Conservation (phyloP, 495 filamentous ascomycete genomes). For the Elasticomyces elasticus region DNA sequence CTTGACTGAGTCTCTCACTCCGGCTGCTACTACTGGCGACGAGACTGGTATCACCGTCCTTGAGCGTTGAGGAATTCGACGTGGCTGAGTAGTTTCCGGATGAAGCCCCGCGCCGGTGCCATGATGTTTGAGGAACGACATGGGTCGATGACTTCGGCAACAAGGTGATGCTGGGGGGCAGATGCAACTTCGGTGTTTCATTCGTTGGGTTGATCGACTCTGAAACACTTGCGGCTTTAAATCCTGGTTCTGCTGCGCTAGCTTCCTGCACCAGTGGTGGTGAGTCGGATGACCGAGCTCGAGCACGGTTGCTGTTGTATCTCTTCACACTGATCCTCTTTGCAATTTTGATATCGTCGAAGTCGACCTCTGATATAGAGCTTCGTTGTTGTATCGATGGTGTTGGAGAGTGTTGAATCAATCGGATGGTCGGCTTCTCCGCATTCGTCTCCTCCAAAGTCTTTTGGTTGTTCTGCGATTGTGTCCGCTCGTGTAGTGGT, state of each 20-base stretch:
- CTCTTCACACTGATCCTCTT: constrained; percentile 7
- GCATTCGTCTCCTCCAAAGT: not conserved
- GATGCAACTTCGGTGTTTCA: constrained; percentile 7
- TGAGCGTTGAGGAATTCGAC: constrained; percentile 16
- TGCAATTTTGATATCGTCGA: constrained; percentile 5
- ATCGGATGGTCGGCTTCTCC: constrained; percentile 38
- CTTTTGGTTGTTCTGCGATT: constrained; percentile 43
- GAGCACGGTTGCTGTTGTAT: not conserved
- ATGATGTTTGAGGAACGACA: constrained; percentile 12
- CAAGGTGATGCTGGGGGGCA: constrained; percentile 10
- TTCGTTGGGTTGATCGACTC: constrained; percentile 3
- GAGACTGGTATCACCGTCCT: constrained; percentile 2
- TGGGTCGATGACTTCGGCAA: constrained; percentile 5
- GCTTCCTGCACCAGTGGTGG: constrained; percentile 9
- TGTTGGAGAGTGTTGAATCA: constrained; percentile 23
- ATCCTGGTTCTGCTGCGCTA: constrained; percentile 13
- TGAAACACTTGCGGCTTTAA: constrained; percentile 16
- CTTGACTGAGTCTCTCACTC: constrained; percentile 14
- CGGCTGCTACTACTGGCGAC: not conserved
- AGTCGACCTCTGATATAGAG: not conserved
- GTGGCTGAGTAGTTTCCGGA: constrained; percentile 17
- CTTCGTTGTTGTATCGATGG: constrained; percentile 2
- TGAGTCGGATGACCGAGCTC: not conserved
- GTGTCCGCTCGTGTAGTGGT: constrained; percentile 47
- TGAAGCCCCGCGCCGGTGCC: constrained; percentile 16